Percentiles rank a stretch among this genome's conserved stretches.
phyloP scores from a whole-genome alignment of 208 protist genomes.

The Vickermania spadyakhi region DNA sequence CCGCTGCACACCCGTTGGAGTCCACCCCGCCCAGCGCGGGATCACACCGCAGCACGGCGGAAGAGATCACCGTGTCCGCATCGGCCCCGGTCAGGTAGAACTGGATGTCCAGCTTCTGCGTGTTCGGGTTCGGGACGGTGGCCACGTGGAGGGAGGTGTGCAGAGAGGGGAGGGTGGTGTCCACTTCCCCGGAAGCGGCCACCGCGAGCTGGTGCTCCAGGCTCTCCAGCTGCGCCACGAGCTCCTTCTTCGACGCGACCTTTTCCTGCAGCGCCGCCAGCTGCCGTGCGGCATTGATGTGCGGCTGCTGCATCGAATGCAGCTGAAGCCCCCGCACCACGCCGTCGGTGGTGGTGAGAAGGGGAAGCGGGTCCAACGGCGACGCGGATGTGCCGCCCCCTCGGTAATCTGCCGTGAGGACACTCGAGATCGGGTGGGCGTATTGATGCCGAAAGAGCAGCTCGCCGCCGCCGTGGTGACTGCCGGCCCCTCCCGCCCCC shows the following conservation, averaged over 20 bases:
- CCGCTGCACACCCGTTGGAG: neutral
- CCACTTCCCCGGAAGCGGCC: constrained; percentile 32
- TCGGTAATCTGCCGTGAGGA: constrained; percentile 87
- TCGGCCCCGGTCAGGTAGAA: constrained; percentile 18
- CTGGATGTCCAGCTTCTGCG: constrained; percentile 13
- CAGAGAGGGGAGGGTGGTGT: constrained; percentile 45
- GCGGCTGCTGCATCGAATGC: constrained; percentile 29
- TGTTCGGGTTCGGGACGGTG: constrained; percentile 15
- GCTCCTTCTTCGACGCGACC: constrained; percentile 47
- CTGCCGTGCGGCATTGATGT: constrained; percentile 41
- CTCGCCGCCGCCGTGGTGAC: constrained; percentile 41
- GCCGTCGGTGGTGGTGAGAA: constrained; percentile 82
- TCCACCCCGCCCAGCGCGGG: constrained; percentile 7
- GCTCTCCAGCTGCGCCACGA: constrained; percentile 64
- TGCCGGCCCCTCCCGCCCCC: constrained; percentile 22
- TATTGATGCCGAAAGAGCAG: constrained; percentile 81
- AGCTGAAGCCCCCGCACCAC: constrained; percentile 77
- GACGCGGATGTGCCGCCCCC: constrained; percentile 31
- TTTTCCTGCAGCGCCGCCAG: constrained; percentile 59
- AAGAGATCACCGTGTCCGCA: constrained; percentile 52
- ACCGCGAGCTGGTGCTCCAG: constrained; percentile 60
- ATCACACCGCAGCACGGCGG: constrained; percentile 58
- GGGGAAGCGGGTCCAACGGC: constrained; percentile 24
- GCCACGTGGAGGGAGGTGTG: constrained; percentile 17
- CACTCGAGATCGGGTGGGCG: constrained; percentile 47